phyloP scores from a whole-genome alignment of 192 early-diverging fungal species.

The Tieghemiomyces parasiticus region DNA sequence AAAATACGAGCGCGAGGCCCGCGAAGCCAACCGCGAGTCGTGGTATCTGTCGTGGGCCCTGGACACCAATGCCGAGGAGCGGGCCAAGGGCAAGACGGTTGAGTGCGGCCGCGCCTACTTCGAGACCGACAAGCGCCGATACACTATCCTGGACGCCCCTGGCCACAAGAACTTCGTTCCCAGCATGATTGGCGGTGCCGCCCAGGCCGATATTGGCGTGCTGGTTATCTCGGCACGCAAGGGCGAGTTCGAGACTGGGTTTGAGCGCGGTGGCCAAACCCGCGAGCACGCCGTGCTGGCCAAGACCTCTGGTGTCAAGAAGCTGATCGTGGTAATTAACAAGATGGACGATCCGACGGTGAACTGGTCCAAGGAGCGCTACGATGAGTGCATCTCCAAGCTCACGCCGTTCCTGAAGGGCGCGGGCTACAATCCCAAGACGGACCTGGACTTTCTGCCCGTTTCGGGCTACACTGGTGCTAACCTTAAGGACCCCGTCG shows the following conservation, averaged over 20 bases:
- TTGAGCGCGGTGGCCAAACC: slow-evolving; percentile 96
- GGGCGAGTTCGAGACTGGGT: slow-evolving; percentile 99
- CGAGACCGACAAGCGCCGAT: slow-evolving; percentile 87
- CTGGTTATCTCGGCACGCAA: slow-evolving; percentile 92
- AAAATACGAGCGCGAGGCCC: slow-evolving; percentile 97
- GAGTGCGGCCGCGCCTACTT: slow-evolving; percentile 98
- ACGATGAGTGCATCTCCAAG: slow-evolving; percentile 80
- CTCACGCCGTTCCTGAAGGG: slow-evolving; percentile 80
- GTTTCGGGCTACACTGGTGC: slow-evolving; percentile 95
- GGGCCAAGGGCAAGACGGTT: slow-evolving; percentile 97
- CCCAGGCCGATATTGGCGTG: slow-evolving; percentile 92
- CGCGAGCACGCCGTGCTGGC: slow-evolving; percentile 94
- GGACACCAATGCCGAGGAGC: slow-evolving; percentile 92
- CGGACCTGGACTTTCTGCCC: slow-evolving; percentile 77
- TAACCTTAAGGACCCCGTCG: slow-evolving; percentile 80
- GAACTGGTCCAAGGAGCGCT: slow-evolving; percentile 77
- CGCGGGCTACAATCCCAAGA: slow-evolving; percentile 77
- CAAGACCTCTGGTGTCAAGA: slow-evolving; percentile 93
- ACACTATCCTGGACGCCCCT: slow-evolving; percentile 96
- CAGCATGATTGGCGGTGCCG: slow-evolving; percentile 91
- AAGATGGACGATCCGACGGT: slow-evolving; percentile 99
- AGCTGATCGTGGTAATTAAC: slow-evolving; percentile 88
- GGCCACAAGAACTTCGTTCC: slow-evolving; percentile 98
- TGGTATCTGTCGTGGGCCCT: slow-evolving; percentile 99
- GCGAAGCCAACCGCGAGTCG: slow-evolving; percentile 90